phyloP scores from a whole-genome alignment of 208 protist species.

The Trypanosomatidae sp. region DNA sequence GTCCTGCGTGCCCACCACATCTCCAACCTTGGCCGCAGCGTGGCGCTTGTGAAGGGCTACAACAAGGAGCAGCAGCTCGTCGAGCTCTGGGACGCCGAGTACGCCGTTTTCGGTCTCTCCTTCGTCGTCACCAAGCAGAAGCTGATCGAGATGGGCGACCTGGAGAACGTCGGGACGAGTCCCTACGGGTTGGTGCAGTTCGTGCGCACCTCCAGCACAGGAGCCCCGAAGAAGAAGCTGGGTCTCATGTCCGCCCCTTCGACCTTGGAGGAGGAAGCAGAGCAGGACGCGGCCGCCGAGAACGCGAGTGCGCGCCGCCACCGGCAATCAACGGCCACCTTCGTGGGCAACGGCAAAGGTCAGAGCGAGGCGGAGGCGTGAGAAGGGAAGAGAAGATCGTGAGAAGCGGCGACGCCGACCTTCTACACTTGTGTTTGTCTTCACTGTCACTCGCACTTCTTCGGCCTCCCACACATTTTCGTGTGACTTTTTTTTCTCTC shows the following conservation, averaged over 20 bases:
- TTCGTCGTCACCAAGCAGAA: conserved; percentile 55
- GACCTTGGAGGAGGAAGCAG: conserved; percentile 48
- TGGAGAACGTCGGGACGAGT: conserved; percentile 75
- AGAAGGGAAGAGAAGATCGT: no score
- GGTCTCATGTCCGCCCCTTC: conserved; percentile 48
- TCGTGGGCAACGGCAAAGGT: no score
- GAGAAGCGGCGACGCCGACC: no score
- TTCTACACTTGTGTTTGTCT: no score
- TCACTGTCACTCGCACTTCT: no score
- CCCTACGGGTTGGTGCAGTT: conserved; percentile 82
- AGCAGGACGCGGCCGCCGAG: conserved; percentile 28
- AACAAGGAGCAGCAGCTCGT: conserved; percentile 62
- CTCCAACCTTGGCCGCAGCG: conserved; percentile 62
- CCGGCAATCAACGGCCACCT: conserved; percentile 2
- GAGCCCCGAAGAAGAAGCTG: conserved; percentile 20
- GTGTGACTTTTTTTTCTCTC: no score
- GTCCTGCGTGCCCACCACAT: conserved; percentile 59
- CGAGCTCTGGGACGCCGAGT: conserved; percentile 84
- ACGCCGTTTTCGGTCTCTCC: conserved; percentile 72
- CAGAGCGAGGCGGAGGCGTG: no score
- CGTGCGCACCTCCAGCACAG: conserved; percentile 21
- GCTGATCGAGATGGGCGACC: conserved; percentile 75
- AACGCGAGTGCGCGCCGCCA: no score
- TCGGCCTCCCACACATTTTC: no score
- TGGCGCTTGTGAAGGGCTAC: conserved; percentile 74